phyloP scores from a whole-genome alignment of 768 basidiomycete species.

The Lactarius tabidus region DNA sequence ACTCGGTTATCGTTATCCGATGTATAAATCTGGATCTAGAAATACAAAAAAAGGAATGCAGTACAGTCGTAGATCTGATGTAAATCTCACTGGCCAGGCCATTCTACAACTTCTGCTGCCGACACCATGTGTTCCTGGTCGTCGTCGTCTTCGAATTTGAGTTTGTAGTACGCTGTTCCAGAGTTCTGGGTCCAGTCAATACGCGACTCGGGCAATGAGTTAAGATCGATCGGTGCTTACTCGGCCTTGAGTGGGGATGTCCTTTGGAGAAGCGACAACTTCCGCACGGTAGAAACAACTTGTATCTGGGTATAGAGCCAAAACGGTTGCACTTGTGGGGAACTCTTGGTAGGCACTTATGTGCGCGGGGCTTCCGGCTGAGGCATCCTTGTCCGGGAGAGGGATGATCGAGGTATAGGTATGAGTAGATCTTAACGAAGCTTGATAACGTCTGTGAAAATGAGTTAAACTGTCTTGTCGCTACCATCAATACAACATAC shows the following conservation, averaged over 20 bases:
- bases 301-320: slow-evolving; percentile 89
- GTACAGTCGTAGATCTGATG: not conserved
- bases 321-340: slow-evolving; percentile 63
- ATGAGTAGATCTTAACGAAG: slow-evolving; percentile 48
- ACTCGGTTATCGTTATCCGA: slow-evolving; percentile 6
- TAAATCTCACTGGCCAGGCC: slow-evolving; percentile 44
- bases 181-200: slow-evolving; percentile 11
- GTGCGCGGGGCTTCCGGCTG: slow-evolving; percentile 56
- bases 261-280: slow-evolving; percentile 64
- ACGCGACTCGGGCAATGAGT: slow-evolving; percentile 32
- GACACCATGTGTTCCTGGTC: slow-evolving; percentile 73
- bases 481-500: not conserved
- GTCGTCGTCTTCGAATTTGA: slow-evolving; percentile 88
- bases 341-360: slow-evolving; percentile 70
- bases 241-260: slow-evolving; percentile 36
- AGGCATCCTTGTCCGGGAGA: slow-evolving; percentile 67
- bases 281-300: slow-evolving; percentile 89
- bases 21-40: slow-evolving; percentile 12
- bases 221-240: slow-evolving; percentile 32
- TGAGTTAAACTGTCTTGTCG: slow-evolving; percentile 5
- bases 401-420: slow-evolving; percentile 56
- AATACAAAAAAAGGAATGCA: slow-evolving; percentile 2
- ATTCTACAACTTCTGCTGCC: slow-evolving; percentile 81
- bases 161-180: slow-evolving; percentile 58
- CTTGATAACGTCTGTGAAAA: slow-evolving; percentile 54